Percentiles rank a stretch among this genome's conserved stretches.
These are phyloP conservation scores for Podaxis sp. DNA, from an alignment of 768 basidiomycete species.

Conservation along the genomic window DNA sequence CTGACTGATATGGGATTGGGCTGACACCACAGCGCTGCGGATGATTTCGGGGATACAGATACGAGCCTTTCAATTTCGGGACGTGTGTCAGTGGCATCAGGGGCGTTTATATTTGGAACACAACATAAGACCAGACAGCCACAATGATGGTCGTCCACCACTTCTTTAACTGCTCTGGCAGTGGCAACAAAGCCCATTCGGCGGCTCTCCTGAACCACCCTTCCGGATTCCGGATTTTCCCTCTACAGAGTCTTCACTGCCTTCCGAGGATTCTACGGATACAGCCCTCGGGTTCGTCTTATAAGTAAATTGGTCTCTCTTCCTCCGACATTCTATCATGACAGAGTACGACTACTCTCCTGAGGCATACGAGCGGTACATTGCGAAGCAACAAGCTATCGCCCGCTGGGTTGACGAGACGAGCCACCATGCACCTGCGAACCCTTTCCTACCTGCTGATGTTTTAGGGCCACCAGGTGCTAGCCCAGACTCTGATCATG, in stretches of 20 bases:
- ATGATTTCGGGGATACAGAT: not conserved
- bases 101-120: not conserved
- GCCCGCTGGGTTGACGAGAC: slow-evolving; percentile 15
- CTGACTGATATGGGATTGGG: not conserved
- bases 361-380: slow-evolving; percentile 14
- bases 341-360: slow-evolving; percentile 19
- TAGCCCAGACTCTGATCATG: not conserved
- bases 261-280: not conserved
- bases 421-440: slow-evolving; percentile 6
- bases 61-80: not conserved
- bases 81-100: not conserved
- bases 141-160: not conserved
- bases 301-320: not conserved
- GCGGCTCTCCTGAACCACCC: not conserved
- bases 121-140: not conserved
- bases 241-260: not conserved
- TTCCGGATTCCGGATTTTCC: not conserved
- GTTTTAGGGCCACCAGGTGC: not conserved
- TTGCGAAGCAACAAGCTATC: slow-evolving; percentile 13
- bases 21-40: not conserved
- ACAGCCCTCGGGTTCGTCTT: not conserved
- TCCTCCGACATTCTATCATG: slow-evolving; percentile 6
- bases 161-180: not conserved
- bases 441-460: slow-evolving; percentile 3
- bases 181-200: not conserved